A percentile compares a stretch with the other conserved stretches of the same genome.
phyloP scores from a whole-genome alignment of 805 yeast genomes.

The Cephaloascus fragrans region DNA sequence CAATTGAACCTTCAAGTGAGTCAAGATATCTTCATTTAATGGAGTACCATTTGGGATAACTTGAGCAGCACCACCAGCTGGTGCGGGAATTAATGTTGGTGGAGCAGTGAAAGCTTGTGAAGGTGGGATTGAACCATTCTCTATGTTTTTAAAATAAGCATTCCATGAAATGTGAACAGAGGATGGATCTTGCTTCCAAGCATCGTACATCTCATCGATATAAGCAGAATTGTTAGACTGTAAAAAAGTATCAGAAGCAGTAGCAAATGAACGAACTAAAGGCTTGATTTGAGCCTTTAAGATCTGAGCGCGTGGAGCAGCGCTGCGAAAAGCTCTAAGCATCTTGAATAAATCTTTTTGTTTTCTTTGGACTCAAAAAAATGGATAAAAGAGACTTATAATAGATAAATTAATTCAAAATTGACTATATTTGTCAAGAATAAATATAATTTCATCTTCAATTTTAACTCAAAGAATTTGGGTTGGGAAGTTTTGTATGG shows the following conservation, averaged over 20 bases:
- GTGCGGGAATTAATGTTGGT: slow-evolving; percentile 78
- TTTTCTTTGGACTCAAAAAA: too few relatives aligned
- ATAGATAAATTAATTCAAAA: too few relatives aligned
- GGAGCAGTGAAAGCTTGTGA: slow-evolving; percentile 81
- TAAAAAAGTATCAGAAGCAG: slow-evolving; percentile 61
- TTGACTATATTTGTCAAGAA: too few relatives aligned
- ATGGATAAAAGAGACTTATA: too few relatives aligned
- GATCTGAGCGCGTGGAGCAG: background rate
- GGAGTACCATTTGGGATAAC: slow-evolving; percentile 46
- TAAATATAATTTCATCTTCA: too few relatives aligned
- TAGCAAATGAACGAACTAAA: slow-evolving; percentile 15
- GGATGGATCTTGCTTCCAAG: slow-evolving; percentile 85
- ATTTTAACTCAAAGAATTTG: too few relatives aligned
- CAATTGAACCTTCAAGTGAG: slow-evolving; percentile 91
- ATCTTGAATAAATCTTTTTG: too few relatives aligned
- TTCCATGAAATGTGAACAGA: slow-evolving; percentile 96
- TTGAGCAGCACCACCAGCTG: slow-evolving; percentile 67
- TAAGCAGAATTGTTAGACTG: slow-evolving; percentile 81
- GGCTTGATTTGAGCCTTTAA: background rate
- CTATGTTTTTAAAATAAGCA: slow-evolving; percentile 89
- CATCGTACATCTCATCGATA: slow-evolving; percentile 95
- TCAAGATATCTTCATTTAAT: slow-evolving; percentile 54
- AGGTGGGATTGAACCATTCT: slow-evolving; percentile 58
- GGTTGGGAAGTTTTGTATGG: too few relatives aligned
- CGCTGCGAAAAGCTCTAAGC: background rate